phyloP scores from a whole-genome alignment of 2,329 filamentous ascomycete genomes.

The Claviceps sp. region DNA sequence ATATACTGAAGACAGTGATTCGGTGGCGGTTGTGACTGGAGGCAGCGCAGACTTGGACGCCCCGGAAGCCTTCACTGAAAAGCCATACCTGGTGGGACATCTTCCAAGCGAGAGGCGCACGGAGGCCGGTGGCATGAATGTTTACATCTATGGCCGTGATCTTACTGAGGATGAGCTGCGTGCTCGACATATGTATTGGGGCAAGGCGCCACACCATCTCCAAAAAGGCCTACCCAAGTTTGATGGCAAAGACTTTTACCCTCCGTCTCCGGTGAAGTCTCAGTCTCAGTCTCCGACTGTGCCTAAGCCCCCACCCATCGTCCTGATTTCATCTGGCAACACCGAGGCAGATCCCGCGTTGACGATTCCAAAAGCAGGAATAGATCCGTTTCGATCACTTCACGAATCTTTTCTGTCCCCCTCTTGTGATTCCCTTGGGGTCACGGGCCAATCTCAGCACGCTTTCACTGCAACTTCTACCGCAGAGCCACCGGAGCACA shows the following conservation, averaged over 20 bases:
- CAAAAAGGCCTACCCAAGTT: conserved; percentile 46
- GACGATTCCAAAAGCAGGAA: conserved; percentile 3
- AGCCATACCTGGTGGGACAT: conserved; percentile 42
- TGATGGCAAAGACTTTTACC: conserved; percentile 52
- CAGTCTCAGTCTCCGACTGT: conserved; percentile 3
- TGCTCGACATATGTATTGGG: conserved; percentile 49
- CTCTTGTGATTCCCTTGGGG: conserved; percentile 13
- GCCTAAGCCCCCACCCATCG: background rate
- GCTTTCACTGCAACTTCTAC: conserved; percentile 13
- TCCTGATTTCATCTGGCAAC: conserved; percentile 1
- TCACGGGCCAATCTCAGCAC: conserved; percentile 22
- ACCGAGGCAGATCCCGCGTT: conserved; percentile 1
- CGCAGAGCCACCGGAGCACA: conserved; percentile 10
- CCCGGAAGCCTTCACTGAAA: conserved; percentile 6
- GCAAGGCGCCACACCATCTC: conserved; percentile 36
- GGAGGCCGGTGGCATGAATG: conserved; percentile 27
- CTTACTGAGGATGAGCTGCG: conserved; percentile 45
- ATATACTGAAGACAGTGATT: conserved; percentile 2
- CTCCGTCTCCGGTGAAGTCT: conserved; percentile 31
- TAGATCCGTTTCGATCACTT: conserved; percentile 13
- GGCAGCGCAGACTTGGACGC: conserved; percentile 5
- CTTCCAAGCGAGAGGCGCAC: conserved; percentile 31
- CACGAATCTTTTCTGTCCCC: conserved; percentile 7
- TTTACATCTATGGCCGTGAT: conserved; percentile 43
- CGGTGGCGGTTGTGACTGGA: background rate